Base-by-base conservation (phyloP, 352 stramenopile species). In the Pythium guiyangense region DNA sequence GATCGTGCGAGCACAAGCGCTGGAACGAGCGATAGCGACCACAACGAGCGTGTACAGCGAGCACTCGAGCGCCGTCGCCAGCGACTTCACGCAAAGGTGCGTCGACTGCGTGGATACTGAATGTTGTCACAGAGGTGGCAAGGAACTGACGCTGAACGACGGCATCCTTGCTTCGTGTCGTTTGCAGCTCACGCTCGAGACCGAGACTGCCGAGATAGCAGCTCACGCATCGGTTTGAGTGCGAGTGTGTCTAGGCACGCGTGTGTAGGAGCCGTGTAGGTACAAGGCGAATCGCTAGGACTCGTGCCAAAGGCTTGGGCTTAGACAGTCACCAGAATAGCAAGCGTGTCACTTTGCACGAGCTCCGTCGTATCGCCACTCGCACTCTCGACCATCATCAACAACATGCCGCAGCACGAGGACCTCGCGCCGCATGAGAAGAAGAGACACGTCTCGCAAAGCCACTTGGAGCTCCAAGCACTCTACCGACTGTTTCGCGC, bases 401-500 rank as follows among this genome's bases (percentile, higher is more conserved):
- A 35, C 34, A 34, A 4, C 42, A 49, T 29, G 42, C 27, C 50
- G 12, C 22, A 50, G 43, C 54, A 17, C 26, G 17, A 17, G 5
- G 50, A 22, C 5, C 25, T 25, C 15, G 39, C 43, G 4, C 39
- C 5, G 0, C 20, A 35, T 17, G 52, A 70, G 39, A 50, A 61
- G 49, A 50, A 61, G 49, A 73, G 60, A 31, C 69, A 74, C 45
- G 60, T 55, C 6, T 68, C 69, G 18, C 66, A 73, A 6, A 60
- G 63, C 26, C 70, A 83, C 18, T 53, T 73, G 42, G 78, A 88
- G 61, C 44, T 86, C 31, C 62, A 75, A 44, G 67, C 74, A 17
- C 54, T 88, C n/a, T 55, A 61, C 25, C 55, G 60, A 6, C 53
- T 88, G n/a, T 88, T 70, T 52, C 60, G 46, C 18, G 49, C 64